Percentiles rank a stretch among this genome's conserved stretches.
Evolutionary conservation across 352 stramenopile species (phyloP).

Genomic region (Pythium phragmiticola): DNA sequence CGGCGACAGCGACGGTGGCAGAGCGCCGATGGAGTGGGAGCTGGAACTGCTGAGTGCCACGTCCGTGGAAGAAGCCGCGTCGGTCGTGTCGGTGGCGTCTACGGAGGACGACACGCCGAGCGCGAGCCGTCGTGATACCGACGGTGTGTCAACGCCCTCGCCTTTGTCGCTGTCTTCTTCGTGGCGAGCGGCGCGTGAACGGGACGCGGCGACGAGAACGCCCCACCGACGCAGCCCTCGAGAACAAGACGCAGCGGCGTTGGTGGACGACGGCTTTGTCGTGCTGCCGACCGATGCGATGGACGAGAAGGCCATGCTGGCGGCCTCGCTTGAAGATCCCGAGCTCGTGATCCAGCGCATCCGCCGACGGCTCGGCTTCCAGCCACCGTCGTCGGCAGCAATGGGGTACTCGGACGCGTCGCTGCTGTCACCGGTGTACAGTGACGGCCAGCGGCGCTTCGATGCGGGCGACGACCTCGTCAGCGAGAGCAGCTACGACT

Average conservation of each 20-base stretch:
- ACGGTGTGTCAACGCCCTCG: background rate
- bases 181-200: background rate
- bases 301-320: conserved; percentile 16
- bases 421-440: background rate
- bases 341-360: conserved; percentile 65
- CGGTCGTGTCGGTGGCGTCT: background rate
- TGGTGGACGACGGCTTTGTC: conserved; percentile 14
- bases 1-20: background rate
- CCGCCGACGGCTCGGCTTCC: conserved; percentile 43
- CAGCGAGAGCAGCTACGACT: background rate
- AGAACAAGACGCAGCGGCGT: too few species aligned
- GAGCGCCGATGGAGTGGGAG: conserved; percentile 20
- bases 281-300: background rate
- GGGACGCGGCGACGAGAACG: background rate
- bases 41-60: conserved; percentile 21
- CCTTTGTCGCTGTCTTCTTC: conserved; percentile 5
- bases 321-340: conserved; percentile 34
- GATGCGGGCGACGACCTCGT: background rate
- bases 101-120: background rate
- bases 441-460: background rate
- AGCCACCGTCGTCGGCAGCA: background rate
- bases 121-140: background rate
- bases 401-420: background rate
- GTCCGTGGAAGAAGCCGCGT: conserved; percentile 1
- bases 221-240: too few species aligned